Base-by-base conservation (phyloP, 352 stramenopile genomes). In the Phytophthora ohioensis region DNA sequence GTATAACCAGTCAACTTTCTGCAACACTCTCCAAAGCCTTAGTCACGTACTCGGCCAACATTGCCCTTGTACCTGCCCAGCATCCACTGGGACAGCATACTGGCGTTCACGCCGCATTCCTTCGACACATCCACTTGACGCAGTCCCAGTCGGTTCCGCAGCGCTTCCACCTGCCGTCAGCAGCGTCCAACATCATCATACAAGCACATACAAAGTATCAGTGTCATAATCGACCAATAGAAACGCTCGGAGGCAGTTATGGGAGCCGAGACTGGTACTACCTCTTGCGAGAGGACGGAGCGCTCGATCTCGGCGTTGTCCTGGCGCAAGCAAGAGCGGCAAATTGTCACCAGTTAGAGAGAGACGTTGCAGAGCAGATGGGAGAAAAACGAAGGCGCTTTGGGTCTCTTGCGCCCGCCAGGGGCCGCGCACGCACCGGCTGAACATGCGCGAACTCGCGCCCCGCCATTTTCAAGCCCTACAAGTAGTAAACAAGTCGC, bases 21-120 rank as follows among this genome's bases (percentile, higher is more conserved):
- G 43, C 42, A 46, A 15, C 15, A 51, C 21, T 6, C 31, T 3
- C 10, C 5, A 3, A 34, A 8, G 32, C 6, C 47, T 17, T 1
- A 9, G 15, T 10, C 56, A 75, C 85, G 34, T 81, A 93, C 85
- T 60, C 87, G 78, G 0, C 80, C 85, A 49, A 94, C 82, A 54
- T 94, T 94, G 64, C 87, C 87, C 55, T 94, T 94, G 82, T 94
- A 94, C 31, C 87, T 76, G 8, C 87, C 87, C 46, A 94, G 76
- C 87, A 94, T 94, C 87, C 87, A 94, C 71, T 94, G 87, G 42
- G 87, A 94, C 46, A 94, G 79, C 87, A 94, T 94, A 65, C 82
- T 92, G 39, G 87, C 87, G 61, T 94, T 94, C 54, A 94, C 87
- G 46, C 87, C 87, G 38, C 87, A 94, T 67, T 94, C 87, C 71